Percentiles rank a stretch among this genome's conserved stretches.
These are phyloP conservation scores for Didymella arachidicola DNA, from an alignment of 2,329 filamentous ascomycete species.

Conservation along the genomic window DNA sequence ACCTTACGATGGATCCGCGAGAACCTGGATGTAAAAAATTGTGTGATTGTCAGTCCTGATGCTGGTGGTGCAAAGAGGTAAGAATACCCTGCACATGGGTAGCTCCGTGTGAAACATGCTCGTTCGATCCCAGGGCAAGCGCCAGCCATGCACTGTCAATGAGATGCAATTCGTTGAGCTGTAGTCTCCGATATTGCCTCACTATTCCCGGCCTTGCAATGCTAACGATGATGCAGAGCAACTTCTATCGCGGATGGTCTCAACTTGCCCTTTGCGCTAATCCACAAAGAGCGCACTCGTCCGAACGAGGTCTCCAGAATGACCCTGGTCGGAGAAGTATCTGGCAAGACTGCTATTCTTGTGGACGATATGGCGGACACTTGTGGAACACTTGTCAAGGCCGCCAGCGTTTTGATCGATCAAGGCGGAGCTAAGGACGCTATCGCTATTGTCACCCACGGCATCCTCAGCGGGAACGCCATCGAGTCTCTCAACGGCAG, in stretches of 20 bases:
- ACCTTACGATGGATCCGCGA: slow-evolving; percentile 91
- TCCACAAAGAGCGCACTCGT: slow-evolving; percentile 95
- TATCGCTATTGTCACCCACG: slow-evolving; percentile 94
- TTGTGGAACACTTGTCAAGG: slow-evolving; percentile 87
- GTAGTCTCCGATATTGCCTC: background rate
- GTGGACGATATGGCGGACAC: slow-evolving; percentile 99
- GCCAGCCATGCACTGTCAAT: background rate
- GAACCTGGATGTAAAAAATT: slow-evolving; percentile 81
- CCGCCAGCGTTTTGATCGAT: slow-evolving; percentile 80
- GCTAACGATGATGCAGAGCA: slow-evolving; percentile 61
- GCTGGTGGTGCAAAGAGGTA: slow-evolving; percentile 91
- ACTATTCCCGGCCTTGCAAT: slow-evolving; percentile 3
- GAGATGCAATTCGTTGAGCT: background rate
- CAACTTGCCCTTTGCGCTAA: slow-evolving; percentile 89
- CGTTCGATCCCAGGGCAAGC: background rate
- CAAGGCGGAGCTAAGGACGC: slow-evolving; percentile 86
- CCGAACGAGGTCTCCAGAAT: slow-evolving; percentile 90
- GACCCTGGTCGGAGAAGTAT: slow-evolving; percentile 94
- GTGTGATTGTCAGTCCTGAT: slow-evolving; percentile 93
- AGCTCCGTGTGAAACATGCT: slow-evolving; percentile 3
- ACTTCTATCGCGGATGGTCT: slow-evolving; percentile 93
- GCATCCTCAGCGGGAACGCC: slow-evolving; percentile 86
- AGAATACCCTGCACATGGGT: slow-evolving; percentile 25
- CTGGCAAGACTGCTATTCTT: slow-evolving; percentile 89
- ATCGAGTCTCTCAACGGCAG: slow-evolving; percentile 86